Evolutionary conservation across 2,329 filamentous ascomycete species (phyloP).

Genomic region (Fusarium sp.): DNA sequence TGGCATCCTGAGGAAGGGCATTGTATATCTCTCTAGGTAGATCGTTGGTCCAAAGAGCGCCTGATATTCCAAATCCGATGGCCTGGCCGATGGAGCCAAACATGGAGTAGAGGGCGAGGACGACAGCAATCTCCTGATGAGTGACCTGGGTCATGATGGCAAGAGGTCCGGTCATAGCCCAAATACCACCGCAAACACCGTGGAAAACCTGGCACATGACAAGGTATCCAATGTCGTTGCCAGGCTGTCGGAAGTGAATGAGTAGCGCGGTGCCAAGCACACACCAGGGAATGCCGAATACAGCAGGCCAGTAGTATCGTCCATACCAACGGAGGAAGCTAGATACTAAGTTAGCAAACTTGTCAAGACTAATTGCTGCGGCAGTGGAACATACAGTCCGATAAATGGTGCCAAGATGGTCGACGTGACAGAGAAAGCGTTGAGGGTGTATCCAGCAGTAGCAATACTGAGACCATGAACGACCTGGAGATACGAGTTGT

Average conservation of each 20-base stretch:
- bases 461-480: constrained; percentile 61
- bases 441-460: constrained; percentile 60
- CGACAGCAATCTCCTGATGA: constrained; percentile 50
- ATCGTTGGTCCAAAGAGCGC: constrained; percentile 49
- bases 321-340: constrained; percentile 61
- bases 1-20: constrained; percentile 60
- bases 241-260: constrained; percentile 48
- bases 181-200: constrained; percentile 63
- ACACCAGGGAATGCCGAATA: constrained; percentile 64
- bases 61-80: constrained; percentile 49
- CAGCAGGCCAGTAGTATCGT: constrained; percentile 62
- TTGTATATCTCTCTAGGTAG: constrained; percentile 57
- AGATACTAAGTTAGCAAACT: background rate
- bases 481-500: constrained; percentile 63
- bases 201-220: constrained; percentile 65
- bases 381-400: constrained; percentile 49
- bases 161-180: constrained; percentile 52
- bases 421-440: constrained; percentile 62
- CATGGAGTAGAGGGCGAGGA: constrained; percentile 48
- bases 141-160: constrained; percentile 48
- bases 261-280: constrained; percentile 62
- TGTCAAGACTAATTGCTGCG: no score
- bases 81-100: constrained; percentile 49
- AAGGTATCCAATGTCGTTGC: constrained; percentile 57
- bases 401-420: constrained; percentile 60